phyloP scores from a whole-genome alignment of 2,329 filamentous ascomycete genomes.

The Coniochaeta hoffmannii region DNA sequence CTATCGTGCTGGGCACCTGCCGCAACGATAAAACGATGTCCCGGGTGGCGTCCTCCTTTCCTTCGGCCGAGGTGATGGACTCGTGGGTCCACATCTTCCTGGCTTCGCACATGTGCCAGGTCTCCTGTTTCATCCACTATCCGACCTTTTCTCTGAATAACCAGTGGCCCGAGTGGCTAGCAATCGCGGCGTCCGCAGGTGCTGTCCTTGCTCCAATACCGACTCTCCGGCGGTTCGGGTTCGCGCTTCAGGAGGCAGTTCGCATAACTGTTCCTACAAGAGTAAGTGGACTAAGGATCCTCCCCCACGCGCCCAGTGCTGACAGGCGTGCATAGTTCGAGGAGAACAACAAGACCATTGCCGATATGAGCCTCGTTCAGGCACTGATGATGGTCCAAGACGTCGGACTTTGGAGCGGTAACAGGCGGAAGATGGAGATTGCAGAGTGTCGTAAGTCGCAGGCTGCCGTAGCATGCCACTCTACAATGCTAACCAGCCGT shows the following conservation, averaged over 20 bases:
- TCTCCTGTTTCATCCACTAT: slow-evolving; percentile 55
- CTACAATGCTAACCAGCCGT: slow-evolving; percentile 4
- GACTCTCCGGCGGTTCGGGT: slow-evolving; percentile 54
- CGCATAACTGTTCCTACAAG: slow-evolving; percentile 25
- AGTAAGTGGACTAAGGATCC: slow-evolving; percentile 19
- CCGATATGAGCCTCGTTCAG: slow-evolving; percentile 41
- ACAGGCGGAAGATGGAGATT: slow-evolving; percentile 48
- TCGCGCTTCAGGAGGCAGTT: slow-evolving; percentile 45
- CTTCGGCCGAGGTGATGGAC: slow-evolving; percentile 52
- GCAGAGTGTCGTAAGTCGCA: slow-evolving; percentile 39
- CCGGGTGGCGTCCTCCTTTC: slow-evolving; percentile 53
- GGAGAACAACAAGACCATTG: slow-evolving; percentile 36
- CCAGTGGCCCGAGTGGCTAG: slow-evolving; percentile 52
- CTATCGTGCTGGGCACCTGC: slow-evolving; percentile 54
- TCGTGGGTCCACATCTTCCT: slow-evolving; percentile 55
- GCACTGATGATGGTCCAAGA: slow-evolving; percentile 41
- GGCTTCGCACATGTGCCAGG: slow-evolving; percentile 45
- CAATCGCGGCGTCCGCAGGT: slow-evolving; percentile 52
- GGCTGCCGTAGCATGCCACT: background rate
- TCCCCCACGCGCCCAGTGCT: background rate
- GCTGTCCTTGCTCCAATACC: slow-evolving; percentile 50
- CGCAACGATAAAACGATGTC: slow-evolving; percentile 39
- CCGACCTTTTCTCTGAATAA: slow-evolving; percentile 49
- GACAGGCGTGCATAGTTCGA: slow-evolving; percentile 31
- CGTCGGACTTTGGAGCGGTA: slow-evolving; percentile 46